phyloP scores from a whole-genome alignment of 1,139 yeast species.

The Geotrichum candidum region DNA sequence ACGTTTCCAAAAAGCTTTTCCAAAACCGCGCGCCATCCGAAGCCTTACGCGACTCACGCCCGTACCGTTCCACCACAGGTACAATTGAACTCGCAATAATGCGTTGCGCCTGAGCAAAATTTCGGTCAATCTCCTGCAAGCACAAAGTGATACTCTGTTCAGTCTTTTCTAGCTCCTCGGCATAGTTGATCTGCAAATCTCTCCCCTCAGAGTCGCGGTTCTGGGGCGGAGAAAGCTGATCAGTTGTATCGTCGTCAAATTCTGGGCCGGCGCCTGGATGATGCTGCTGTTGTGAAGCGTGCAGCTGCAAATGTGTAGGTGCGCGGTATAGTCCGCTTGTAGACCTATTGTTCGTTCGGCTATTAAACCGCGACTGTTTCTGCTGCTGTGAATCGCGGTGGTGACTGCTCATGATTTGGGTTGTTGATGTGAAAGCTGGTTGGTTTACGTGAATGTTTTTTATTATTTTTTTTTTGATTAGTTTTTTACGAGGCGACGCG shows the following conservation, averaged over 20 bases:
- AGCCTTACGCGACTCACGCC: conserved; percentile 48
- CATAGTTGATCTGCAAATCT: conserved; percentile 9
- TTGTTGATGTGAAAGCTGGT: neutral
- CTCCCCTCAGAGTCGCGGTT: neutral
- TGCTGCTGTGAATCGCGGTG: neutral
- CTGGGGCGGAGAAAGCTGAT: neutral
- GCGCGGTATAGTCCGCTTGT: neutral
- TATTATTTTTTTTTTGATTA: too few relatives aligned
- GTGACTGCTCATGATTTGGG: neutral
- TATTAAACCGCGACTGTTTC: neutral
- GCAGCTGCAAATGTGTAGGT: neutral
- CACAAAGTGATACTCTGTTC: conserved; percentile 79
- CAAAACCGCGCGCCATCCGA: conserved; percentile 60
- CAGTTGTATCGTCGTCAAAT: neutral
- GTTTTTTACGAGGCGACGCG: neutral
- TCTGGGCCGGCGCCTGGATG: neutral
- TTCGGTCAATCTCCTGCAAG: conserved; percentile 72
- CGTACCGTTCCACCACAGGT: conserved; percentile 56
- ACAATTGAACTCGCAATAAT: conserved; percentile 55
- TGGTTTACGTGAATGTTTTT: neutral
- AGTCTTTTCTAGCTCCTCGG: conserved; percentile 57
- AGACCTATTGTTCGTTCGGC: neutral
- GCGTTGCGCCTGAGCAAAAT: conserved; percentile 58
- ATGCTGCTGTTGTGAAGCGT: neutral
- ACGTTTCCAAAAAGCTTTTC: conserved; percentile 69